A percentile compares a stretch with the other conserved stretches of the same genome.
These are phyloP conservation scores for California macrophylla DNA, from an alignment of 441 rosid genomes.

Conservation along the genomic window DNA sequence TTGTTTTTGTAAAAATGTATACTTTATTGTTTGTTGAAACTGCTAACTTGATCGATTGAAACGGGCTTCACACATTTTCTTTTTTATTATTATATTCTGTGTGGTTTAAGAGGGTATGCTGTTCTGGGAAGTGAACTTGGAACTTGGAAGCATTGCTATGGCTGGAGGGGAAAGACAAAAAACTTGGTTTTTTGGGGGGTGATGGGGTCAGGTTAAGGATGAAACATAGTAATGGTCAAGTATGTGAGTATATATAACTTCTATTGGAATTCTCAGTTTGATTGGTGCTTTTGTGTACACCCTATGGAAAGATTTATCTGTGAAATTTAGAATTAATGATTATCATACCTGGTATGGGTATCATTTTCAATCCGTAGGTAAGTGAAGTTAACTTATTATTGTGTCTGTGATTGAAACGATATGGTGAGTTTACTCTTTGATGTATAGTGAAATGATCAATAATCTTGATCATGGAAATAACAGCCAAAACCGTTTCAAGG, in stretches of 20 bases:
- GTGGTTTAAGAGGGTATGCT: background rate
- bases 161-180: background rate
- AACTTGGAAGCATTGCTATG: background rate
- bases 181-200: background rate
- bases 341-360: background rate
- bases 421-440: background rate
- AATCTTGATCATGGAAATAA: background rate
- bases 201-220: background rate
- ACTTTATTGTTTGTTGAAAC: constrained; percentile 11
- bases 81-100: background rate
- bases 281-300: background rate
- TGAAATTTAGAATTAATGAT: background rate
- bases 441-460: background rate
- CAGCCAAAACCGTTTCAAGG: background rate
- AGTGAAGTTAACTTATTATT: background rate
- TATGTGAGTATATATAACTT: background rate
- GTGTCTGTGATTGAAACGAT: background rate
- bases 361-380: background rate
- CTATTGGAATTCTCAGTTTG: background rate
- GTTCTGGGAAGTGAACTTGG: background rate
- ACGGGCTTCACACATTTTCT: background rate
- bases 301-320: background rate
- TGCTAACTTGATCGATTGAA: constrained; percentile 8
- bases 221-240: background rate
- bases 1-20: constrained; percentile 11